A percentile compares a stretch with the other conserved stretches of the same genome.
These are phyloP conservation scores for Alternaria infectoria DNA, from an alignment of 2,329 filamentous ascomycete species.

Conservation along the genomic window DNA sequence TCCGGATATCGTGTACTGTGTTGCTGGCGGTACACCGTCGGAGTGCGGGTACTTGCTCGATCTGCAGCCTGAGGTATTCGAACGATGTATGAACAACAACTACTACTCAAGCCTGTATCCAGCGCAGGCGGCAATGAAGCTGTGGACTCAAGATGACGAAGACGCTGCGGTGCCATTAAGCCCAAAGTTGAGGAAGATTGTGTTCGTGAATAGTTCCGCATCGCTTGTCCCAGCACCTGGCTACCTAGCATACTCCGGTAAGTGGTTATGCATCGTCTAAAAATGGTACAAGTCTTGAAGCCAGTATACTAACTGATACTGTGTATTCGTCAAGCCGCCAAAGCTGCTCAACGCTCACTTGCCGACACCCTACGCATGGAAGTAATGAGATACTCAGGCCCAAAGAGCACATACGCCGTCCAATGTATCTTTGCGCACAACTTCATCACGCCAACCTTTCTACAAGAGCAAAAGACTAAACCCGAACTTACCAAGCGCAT, in stretches of 20 bases:
- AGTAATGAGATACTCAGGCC: slow-evolving; percentile 17
- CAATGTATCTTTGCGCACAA: slow-evolving; percentile 34
- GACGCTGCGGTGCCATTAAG: background rate
- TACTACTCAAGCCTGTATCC: background rate
- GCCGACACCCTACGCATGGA: slow-evolving; percentile 37
- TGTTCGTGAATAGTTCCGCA: background rate
- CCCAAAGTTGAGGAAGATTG: background rate
- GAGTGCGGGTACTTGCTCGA: background rate
- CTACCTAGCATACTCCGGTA: background rate
- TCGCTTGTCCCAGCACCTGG: background rate
- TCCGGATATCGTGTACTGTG: background rate
- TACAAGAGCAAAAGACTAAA: slow-evolving; percentile 36
- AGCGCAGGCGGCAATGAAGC: background rate
- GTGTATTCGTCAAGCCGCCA: slow-evolving; percentile 1
- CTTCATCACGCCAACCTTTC: slow-evolving; percentile 31
- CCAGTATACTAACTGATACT: background rate
- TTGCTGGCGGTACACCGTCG: background rate
- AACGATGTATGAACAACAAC: background rate
- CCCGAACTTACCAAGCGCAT: slow-evolving; percentile 34
- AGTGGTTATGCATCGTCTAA: background rate
- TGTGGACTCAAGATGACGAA: background rate
- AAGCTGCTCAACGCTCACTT: slow-evolving; percentile 19
- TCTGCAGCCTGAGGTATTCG: background rate
- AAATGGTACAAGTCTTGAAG: background rate
- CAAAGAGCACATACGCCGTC: slow-evolving; percentile 25